Conservation (phyloP, 805 yeast species). For the Hanseniaspora lindneri region DNA sequence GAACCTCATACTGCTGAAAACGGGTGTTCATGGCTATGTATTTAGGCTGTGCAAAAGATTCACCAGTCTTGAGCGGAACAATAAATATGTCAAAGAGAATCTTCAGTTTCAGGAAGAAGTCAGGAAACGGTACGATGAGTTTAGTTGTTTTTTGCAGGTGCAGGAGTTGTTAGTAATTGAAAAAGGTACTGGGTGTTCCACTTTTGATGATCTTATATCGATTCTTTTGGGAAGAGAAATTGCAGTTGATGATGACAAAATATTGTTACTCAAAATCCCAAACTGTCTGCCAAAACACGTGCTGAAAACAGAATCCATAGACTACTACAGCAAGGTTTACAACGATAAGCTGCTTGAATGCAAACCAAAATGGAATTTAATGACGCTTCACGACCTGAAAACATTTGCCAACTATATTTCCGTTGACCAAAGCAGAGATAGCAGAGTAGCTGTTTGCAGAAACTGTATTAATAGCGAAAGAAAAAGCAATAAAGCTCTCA, state of each 20-base stretch:
- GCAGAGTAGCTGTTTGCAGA: background rate
- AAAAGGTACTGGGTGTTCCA: background rate
- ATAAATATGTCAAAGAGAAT: background rate
- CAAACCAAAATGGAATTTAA: slow-evolving; percentile 12
- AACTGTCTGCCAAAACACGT: background rate
- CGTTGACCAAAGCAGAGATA: background rate
- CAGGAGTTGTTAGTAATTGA: background rate
- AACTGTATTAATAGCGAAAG: background rate
- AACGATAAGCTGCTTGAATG: background rate
- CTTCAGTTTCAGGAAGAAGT: background rate
- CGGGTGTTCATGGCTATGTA: background rate
- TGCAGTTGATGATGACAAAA: background rate
- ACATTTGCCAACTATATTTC: background rate
- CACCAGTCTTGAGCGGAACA: background rate
- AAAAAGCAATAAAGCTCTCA: background rate
- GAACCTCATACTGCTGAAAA: background rate
- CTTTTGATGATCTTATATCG: background rate
- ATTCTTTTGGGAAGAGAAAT: background rate
- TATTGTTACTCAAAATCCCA: background rate
- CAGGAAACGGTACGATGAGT: background rate
- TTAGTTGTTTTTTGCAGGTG: background rate
- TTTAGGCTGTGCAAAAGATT: slow-evolving; percentile 9
- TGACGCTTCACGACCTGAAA: background rate
- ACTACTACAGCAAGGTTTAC: slow-evolving; percentile 10
- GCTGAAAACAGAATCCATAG: background rate